These are phyloP conservation scores for Oryza brachyantha DNA, from an alignment of 176 grass and related monocot species.

Conservation along the genomic window DNA sequence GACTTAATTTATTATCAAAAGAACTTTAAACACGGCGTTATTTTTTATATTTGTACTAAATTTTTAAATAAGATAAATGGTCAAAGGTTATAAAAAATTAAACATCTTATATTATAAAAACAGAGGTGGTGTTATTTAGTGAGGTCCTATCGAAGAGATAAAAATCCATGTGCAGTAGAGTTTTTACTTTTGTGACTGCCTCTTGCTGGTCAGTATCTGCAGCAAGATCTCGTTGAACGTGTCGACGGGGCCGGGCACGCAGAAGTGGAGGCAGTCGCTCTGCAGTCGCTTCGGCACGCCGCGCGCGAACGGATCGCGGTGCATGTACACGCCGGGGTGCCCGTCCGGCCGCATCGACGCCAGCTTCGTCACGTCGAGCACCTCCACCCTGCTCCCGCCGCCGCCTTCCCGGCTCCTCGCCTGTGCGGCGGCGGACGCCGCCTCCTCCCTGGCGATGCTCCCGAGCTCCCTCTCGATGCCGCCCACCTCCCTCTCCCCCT, in stretches of 20 bases:
- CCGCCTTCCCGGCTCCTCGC: not conserved
- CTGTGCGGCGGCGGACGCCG: not conserved
- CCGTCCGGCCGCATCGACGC: conserved; percentile 61
- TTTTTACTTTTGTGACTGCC: not conserved
- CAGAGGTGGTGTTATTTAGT: too few relatives aligned
- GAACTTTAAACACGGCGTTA: too few relatives aligned
- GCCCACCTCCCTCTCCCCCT: conserved; percentile 51
- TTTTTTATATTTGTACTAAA: too few relatives aligned
- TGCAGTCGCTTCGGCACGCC: conserved; percentile 30
- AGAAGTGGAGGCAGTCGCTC: conserved; percentile 72
- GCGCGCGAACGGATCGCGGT: conserved; percentile 40
- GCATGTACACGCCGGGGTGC: conserved; percentile 60
- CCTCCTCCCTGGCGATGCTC: conserved; percentile 51
- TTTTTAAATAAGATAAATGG: too few relatives aligned
- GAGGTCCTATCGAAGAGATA: too few relatives aligned
- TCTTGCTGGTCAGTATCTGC: conserved; percentile 24
- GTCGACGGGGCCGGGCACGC: conserved; percentile 61
- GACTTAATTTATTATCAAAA: too few relatives aligned
- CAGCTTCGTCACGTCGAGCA: conserved; percentile 68
- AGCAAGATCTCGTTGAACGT: conserved; percentile 65
- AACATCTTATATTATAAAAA: too few relatives aligned
- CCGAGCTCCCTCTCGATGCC: conserved; percentile 41
- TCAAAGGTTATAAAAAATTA: too few relatives aligned
- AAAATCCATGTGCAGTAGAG: too few relatives aligned
- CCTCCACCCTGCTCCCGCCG: conserved; percentile 28